Conservation (phyloP, 257 asterid genomes). For the Nicotiana attenuata region DNA sequence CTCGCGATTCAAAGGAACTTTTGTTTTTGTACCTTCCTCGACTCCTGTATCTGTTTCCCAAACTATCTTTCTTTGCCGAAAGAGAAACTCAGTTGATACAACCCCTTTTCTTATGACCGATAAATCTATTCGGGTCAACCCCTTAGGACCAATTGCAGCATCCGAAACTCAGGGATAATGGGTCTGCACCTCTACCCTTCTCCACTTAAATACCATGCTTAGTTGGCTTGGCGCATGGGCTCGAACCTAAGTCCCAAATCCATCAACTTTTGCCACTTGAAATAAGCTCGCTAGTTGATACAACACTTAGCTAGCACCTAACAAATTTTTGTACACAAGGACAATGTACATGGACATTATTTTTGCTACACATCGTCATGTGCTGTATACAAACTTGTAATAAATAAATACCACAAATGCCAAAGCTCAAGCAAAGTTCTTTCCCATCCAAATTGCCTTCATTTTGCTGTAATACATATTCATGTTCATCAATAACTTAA, state of each 20-base stretch:
- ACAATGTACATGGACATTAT: neutral
- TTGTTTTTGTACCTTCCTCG: neutral
- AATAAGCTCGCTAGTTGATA: neutral
- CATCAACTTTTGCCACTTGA: too few relatives aligned
- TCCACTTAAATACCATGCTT: too few relatives aligned
- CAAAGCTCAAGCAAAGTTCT: neutral
- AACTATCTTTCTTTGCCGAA: neutral
- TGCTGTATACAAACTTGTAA: neutral
- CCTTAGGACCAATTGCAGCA: too few relatives aligned
- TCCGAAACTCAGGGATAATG: too few relatives aligned
- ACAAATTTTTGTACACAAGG: neutral
- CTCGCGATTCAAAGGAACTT: neutral
- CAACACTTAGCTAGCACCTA: neutral
- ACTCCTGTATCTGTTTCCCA: neutral
- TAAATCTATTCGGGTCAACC: too few relatives aligned
- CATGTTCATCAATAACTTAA: neutral
- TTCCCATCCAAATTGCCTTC: neutral
- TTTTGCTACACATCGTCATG: neutral
- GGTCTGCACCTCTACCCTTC: too few relatives aligned
- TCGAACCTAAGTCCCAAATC: too few relatives aligned
- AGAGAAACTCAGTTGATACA: neutral
- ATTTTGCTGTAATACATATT: neutral
- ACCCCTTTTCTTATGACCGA: too few relatives aligned
- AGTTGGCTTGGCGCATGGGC: too few relatives aligned
- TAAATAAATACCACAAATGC: neutral